Evolutionary conservation across 805 yeast genomes (phyloP).

Genomic region (Tetrapisispora fleetii): DNA sequence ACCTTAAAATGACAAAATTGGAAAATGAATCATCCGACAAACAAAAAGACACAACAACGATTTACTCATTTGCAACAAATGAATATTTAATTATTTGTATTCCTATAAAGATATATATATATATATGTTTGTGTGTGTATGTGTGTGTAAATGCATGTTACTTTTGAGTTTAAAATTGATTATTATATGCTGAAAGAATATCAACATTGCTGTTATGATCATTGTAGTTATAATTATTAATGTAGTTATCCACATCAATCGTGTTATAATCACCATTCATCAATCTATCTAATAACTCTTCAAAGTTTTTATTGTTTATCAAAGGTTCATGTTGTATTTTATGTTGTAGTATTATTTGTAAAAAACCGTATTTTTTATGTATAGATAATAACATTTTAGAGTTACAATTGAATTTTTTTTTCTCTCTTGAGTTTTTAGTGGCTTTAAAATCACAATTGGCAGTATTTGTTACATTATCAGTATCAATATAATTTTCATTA

Average conservation of each 20-base stretch:
- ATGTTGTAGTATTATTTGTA: slow-evolving; percentile 2
- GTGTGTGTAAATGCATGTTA: neutral
- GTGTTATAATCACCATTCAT: slow-evolving; percentile 1
- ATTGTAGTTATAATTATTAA: neutral
- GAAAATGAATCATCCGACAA: neutral
- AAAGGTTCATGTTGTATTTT: slow-evolving; percentile 2
- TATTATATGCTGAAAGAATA: neutral
- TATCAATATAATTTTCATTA: neutral
- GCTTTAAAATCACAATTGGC: neutral
- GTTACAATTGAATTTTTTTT: neutral
- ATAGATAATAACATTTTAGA: slow-evolving; percentile 1
- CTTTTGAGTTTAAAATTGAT: neutral
- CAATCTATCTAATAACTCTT: neutral
- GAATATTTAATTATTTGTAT: too few species aligned
- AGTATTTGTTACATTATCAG: neutral
- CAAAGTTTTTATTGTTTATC: neutral
- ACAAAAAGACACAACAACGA: too few species aligned
- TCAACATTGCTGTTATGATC: neutral
- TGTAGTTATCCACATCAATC: slow-evolving; percentile 1
- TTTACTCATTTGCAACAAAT: too few species aligned
- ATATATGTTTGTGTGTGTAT: too few species aligned
- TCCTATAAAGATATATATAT: too few species aligned
- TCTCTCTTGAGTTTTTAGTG: neutral
- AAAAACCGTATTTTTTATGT: slow-evolving; percentile 1
- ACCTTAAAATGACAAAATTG: neutral